These are phyloP conservation scores for Golubevia sp. DNA, from an alignment of 1,284 basidiomycete species.

Conservation along the genomic window DNA sequence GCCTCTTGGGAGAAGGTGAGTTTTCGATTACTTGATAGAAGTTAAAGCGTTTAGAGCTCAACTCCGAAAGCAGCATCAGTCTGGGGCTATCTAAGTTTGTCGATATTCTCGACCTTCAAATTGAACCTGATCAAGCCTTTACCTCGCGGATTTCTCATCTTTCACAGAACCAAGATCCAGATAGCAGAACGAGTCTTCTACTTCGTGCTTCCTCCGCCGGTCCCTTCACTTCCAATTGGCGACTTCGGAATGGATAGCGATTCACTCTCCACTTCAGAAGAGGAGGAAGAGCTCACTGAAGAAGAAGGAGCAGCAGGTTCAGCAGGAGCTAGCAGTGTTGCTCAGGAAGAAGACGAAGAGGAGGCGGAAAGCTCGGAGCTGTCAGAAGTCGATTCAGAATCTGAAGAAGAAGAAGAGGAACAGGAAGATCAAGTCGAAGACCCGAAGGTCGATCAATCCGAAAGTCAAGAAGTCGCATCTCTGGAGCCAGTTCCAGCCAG, in stretches of 20 bases:
- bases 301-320: slow-evolving; percentile 22
- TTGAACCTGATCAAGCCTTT: not conserved
- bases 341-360: slow-evolving; percentile 12
- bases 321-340: slow-evolving; percentile 1
- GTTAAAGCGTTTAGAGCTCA: no score
- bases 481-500: slow-evolving; percentile 74
- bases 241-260: slow-evolving; percentile 45
- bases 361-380: slow-evolving; percentile 24
- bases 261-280: slow-evolving; percentile 47
- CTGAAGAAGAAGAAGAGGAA: slow-evolving; percentile 4
- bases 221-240: slow-evolving; percentile 61
- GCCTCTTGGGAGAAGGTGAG: slow-evolving; percentile 46
- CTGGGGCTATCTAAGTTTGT: no score
- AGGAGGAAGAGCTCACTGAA: slow-evolving; percentile 9
- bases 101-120: not conserved
- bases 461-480: slow-evolving; percentile 64
- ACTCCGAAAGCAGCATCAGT: no score
- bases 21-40: not conserved
- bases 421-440: not conserved
- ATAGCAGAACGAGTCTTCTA: slow-evolving; percentile 97
- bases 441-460: slow-evolving; percentile 64
- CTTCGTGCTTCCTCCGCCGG: slow-evolving; percentile 78
- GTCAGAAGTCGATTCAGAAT: slow-evolving; percentile 3
- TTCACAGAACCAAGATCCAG: slow-evolving; percentile 87
- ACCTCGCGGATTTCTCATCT: slow-evolving; percentile 11